Evolutionary conservation across 1,284 basidiomycete genomes (phyloP).

Genomic region (Cystobasidiaceae sp.): DNA sequence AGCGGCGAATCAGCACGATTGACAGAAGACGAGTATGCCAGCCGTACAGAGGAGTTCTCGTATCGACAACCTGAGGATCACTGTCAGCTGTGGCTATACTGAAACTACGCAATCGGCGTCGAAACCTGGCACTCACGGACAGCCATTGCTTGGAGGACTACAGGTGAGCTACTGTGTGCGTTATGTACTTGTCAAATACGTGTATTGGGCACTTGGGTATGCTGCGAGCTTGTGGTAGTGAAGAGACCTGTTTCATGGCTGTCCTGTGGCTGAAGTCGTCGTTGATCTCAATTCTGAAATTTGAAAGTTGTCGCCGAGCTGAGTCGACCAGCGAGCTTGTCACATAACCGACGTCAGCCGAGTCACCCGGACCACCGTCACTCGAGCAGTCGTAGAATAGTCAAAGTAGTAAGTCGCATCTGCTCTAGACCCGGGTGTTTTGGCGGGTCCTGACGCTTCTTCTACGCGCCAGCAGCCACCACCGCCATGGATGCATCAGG

Average conservation of each 20-base stretch:
- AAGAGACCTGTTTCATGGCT: too few species aligned
- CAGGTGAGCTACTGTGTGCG: neutral
- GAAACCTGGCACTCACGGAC: constrained; percentile 54
- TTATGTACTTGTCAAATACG: neutral
- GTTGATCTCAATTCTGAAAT: neutral
- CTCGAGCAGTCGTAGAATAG: too few species aligned
- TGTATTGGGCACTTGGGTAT: too few species aligned
- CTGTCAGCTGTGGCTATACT: constrained; percentile 35
- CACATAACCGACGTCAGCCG: too few species aligned
- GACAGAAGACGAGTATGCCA: neutral
- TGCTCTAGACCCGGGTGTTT: too few species aligned
- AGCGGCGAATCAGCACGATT: neutral
- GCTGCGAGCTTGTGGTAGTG: too few species aligned
- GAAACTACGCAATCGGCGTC: neutral
- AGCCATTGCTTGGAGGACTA: constrained; percentile 49
- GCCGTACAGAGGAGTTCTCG: constrained; percentile 83
- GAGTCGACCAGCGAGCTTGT: too few species aligned
- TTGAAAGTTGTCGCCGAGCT: neutral
- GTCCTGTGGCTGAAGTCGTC: neutral
- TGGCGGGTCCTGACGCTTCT: too few species aligned
- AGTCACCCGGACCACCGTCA: too few species aligned
- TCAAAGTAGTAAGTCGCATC: too few species aligned
- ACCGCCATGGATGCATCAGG: constrained; percentile 41
- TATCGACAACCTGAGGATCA: constrained; percentile 54
- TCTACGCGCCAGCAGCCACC: neutral